Percentiles rank a stretch among this genome's conserved stretches.
These are phyloP conservation scores for Gymnopilus junonius DNA, from an alignment of 768 basidiomycete species.

Conservation along the genomic window DNA sequence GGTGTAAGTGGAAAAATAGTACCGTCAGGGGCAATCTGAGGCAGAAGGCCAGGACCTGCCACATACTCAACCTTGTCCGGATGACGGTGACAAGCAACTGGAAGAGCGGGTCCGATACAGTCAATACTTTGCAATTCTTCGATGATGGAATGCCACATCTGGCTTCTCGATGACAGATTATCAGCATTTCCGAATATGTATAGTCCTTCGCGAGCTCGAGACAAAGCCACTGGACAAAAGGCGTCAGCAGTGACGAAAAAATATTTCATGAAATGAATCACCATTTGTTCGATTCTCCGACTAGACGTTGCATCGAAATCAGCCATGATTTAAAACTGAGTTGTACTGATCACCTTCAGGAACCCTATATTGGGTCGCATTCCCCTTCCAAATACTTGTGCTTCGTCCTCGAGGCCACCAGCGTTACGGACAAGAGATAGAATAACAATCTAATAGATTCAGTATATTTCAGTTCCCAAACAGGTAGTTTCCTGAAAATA, in stretches of 20 bases:
- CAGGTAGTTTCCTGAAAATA: background rate
- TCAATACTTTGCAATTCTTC: constrained; percentile 56
- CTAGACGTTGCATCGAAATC: constrained; percentile 30
- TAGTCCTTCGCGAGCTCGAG: constrained; percentile 74
- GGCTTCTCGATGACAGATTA: constrained; percentile 50
- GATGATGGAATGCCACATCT: constrained; percentile 62
- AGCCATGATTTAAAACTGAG: background rate
- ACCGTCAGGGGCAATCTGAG: constrained; percentile 61
- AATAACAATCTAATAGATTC: constrained; percentile 57
- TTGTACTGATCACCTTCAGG: constrained; percentile 54
- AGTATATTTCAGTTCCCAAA: background rate
- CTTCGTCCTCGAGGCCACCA: constrained; percentile 43
- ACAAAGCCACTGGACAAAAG: constrained; percentile 59
- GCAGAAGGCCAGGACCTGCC: constrained; percentile 55
- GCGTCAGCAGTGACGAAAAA: background rate
- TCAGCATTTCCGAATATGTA: constrained; percentile 73
- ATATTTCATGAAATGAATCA: constrained; percentile 10
- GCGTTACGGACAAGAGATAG: constrained; percentile 76
- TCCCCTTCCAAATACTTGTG: constrained; percentile 28
- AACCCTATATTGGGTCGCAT: constrained; percentile 63
- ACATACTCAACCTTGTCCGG: constrained; percentile 44
- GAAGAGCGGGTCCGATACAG: constrained; percentile 54
- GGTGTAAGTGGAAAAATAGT: constrained; percentile 6
- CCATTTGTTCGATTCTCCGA: constrained; percentile 61
- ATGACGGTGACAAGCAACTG: constrained; percentile 62